phyloP scores from a whole-genome alignment of 306 rosid genomes.

The Sindora glabra region DNA sequence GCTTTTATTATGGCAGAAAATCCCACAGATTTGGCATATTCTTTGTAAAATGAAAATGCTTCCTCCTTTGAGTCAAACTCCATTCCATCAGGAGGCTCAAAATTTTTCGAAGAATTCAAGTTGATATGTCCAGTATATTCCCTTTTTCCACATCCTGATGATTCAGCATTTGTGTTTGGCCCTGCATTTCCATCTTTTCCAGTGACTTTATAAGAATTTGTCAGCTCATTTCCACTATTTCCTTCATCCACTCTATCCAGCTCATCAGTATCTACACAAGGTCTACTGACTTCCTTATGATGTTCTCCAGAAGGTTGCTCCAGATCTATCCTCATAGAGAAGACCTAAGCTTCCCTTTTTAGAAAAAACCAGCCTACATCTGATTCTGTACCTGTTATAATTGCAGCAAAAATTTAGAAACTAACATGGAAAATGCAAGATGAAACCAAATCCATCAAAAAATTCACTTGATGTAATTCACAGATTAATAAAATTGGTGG shows the following conservation, averaged over 20 bases:
- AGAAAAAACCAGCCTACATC: background rate
- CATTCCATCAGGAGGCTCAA: slow-evolving; percentile 68
- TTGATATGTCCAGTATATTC: slow-evolving; percentile 43
- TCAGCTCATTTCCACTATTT: background rate
- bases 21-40: slow-evolving; percentile 69
- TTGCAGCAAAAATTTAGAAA: background rate
- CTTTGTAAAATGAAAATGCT: slow-evolving; percentile 76
- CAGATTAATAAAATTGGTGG: background rate
- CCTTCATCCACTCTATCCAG: background rate
- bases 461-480: background rate
- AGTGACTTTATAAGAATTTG: background rate
- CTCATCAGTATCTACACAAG: background rate
- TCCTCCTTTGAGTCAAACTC: slow-evolving; percentile 72
- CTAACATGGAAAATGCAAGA: background rate
- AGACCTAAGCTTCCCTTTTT: background rate
- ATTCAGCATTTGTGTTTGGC: slow-evolving; percentile 35
- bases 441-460: background rate
- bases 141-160: slow-evolving; percentile 43
- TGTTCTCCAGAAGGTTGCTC: slow-evolving; percentile 50
- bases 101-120: slow-evolving; percentile 28
- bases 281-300: background rate
- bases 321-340: slow-evolving; percentile 61
- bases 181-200: slow-evolving; percentile 51
- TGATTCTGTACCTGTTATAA: background rate
- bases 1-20: slow-evolving; percentile 70